Percentiles rank a stretch among this genome's conserved stretches.
These are phyloP conservation scores for Neonectria faginata DNA, from an alignment of 2,329 filamentous ascomycete genomes.

Conservation along the genomic window DNA sequence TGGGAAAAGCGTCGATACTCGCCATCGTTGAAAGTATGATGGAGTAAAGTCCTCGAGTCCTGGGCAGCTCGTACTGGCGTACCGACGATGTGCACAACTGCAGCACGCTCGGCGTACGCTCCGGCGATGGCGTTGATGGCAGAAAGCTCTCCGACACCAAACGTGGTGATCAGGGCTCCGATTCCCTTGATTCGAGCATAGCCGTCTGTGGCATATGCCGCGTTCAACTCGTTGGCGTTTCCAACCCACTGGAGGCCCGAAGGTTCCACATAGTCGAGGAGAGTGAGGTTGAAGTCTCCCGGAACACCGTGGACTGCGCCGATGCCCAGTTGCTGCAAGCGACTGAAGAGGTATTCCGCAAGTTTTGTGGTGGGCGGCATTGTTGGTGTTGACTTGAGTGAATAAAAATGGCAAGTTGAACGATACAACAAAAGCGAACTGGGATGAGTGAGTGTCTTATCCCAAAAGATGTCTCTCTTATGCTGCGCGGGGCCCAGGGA, in stretches of 20 bases:
- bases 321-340: constrained; percentile 58
- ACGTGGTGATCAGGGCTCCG: constrained; percentile 66
- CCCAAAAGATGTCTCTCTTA: background rate
- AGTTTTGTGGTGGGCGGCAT: constrained; percentile 17
- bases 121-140: constrained; percentile 70
- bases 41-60: constrained; percentile 56
- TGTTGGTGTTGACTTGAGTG: background rate
- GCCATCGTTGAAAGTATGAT: constrained; percentile 68
- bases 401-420: background rate
- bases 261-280: constrained; percentile 53
- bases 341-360: constrained; percentile 29
- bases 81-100: constrained; percentile 70
- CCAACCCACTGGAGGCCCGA: constrained; percentile 59
- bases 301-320: constrained; percentile 65
- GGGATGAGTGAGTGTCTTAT: background rate
- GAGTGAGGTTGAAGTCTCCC: constrained; percentile 55
- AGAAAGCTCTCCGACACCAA: constrained; percentile 69
- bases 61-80: constrained; percentile 60
- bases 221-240: constrained; percentile 69
- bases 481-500: background rate
- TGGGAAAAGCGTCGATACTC: constrained; percentile 63
- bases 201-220: constrained; percentile 68
- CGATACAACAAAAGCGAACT: constrained; percentile 55
- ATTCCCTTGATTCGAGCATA: constrained; percentile 67
- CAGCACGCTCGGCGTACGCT: constrained; percentile 66